A percentile compares a stretch with the other conserved stretches of the same genome.
phyloP scores from a whole-genome alignment of 1,284 basidiomycete genomes.

The Termitomyces sp. region DNA sequence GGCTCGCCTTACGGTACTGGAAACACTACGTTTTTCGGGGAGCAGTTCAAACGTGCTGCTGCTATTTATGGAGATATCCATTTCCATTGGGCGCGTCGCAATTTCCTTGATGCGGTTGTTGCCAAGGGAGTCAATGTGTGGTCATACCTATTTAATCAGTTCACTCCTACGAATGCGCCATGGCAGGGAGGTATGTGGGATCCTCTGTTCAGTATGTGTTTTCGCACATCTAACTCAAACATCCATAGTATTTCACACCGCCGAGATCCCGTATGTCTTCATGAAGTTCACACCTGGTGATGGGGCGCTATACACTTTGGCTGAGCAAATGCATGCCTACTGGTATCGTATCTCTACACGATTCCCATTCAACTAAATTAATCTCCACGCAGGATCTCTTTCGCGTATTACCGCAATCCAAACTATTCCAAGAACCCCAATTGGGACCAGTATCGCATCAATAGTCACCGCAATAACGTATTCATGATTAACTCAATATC shows the following conservation, averaged over 20 bases:
- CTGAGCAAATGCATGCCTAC: slow-evolving; percentile 22
- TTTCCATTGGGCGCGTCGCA: slow-evolving; percentile 18
- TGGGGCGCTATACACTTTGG: slow-evolving; percentile 16
- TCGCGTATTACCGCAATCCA: slow-evolving; percentile 24
- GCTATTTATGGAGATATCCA: slow-evolving; percentile 20
- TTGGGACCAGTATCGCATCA: slow-evolving; percentile 12
- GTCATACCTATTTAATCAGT: slow-evolving; percentile 20
- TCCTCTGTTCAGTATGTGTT: not conserved
- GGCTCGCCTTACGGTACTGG: slow-evolving; percentile 22
- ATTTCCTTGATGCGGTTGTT: slow-evolving; percentile 11
- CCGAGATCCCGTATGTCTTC: slow-evolving; percentile 24
- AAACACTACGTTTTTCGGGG: slow-evolving; percentile 19
- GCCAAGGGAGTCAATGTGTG: slow-evolving; percentile 14
- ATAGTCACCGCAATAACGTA: slow-evolving; percentile 6
- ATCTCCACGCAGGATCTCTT: slow-evolving; percentile 18
- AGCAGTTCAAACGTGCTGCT: slow-evolving; percentile 21
- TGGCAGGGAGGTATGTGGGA: slow-evolving; percentile 18
- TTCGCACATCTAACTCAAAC: not conserved
- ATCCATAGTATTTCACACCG: slow-evolving; percentile 20
- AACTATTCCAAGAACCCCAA: slow-evolving; percentile 10
- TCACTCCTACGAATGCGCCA: slow-evolving; percentile 12
- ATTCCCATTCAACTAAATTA: not conserved
- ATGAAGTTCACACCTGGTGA: slow-evolving; percentile 17
- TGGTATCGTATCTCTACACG: slow-evolving; percentile 14
- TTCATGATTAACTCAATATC: slow-evolving; percentile 9